These are phyloP conservation scores for Eucommia ulmoides DNA, from an alignment of 257 asterid species.

Conservation along the genomic window DNA sequence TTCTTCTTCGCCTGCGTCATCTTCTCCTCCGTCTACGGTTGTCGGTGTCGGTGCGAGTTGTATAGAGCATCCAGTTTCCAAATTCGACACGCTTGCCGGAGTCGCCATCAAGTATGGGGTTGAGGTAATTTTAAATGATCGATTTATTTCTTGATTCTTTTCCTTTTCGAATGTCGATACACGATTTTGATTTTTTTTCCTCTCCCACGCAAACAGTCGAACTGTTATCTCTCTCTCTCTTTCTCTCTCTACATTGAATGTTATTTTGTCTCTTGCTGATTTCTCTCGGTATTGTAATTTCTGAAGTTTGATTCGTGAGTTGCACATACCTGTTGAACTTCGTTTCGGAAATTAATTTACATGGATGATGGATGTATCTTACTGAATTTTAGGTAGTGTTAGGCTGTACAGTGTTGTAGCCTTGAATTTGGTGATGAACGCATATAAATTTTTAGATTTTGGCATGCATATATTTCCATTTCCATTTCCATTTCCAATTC, in stretches of 20 bases:
- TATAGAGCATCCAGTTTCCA: slow-evolving; percentile 55
- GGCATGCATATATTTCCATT: background rate
- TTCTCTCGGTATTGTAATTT: too few species aligned
- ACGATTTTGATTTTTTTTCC: background rate
- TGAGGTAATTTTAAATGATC: slow-evolving; percentile 32
- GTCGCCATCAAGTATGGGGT: slow-evolving; percentile 87
- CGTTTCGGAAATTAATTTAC: too few species aligned
- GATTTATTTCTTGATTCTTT: background rate
- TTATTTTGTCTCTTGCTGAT: background rate
- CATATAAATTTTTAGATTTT: background rate
- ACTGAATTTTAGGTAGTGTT: too few species aligned
- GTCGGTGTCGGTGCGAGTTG: slow-evolving; percentile 21
- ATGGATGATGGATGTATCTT: too few species aligned
- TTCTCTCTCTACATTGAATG: background rate
- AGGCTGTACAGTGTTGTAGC: too few species aligned
- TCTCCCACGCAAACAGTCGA: background rate
- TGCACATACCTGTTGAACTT: too few species aligned
- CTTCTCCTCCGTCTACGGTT: slow-evolving; percentile 19
- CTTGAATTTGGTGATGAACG: too few species aligned
- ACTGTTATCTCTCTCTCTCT: background rate
- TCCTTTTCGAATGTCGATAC: background rate
- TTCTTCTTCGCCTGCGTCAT: slow-evolving; percentile 16
- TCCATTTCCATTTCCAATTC: background rate
- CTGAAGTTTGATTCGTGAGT: too few species aligned
- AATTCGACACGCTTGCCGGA: slow-evolving; percentile 79